Percentiles rank a stretch among this genome's conserved stretches.
phyloP scores from a whole-genome alignment of 2,329 filamentous ascomycete species.

The Epichloe amarillans region DNA sequence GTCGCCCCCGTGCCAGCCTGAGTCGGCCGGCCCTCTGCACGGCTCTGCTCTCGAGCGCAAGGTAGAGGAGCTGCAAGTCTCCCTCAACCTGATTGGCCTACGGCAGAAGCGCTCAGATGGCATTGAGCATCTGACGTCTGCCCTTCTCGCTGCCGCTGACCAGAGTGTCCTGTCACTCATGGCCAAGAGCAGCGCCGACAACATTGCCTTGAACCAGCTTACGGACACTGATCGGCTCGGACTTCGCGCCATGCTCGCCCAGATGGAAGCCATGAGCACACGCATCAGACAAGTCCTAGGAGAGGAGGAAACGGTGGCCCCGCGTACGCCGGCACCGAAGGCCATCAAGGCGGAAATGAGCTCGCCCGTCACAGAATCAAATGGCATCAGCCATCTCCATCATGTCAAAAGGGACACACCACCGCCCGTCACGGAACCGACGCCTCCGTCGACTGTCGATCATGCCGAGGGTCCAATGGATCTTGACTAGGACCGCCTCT shows the following conservation, averaged over 20 bases:
- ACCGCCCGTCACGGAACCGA: conserved; percentile 23
- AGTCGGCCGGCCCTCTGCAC: conserved; percentile 10
- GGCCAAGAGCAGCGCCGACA: conserved; percentile 31
- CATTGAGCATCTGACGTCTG: conserved; percentile 41
- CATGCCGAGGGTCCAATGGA: conserved; percentile 27
- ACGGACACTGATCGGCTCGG: conserved; percentile 28
- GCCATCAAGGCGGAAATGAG: conserved; percentile 12
- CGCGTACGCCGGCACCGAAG: conserved; percentile 8
- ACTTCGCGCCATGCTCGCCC: conserved; percentile 34
- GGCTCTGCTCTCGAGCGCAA: conserved; percentile 28
- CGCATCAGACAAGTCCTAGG: conserved; percentile 28
- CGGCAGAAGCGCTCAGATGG: conserved; percentile 35
- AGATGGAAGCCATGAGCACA: conserved; percentile 31
- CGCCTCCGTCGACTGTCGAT: conserved; percentile 26
- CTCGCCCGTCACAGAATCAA: conserved; percentile 15
- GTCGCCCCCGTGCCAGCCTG: conserved; percentile 10
- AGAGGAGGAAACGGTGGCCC: conserved; percentile 9
- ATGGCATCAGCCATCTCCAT: conserved; percentile 6
- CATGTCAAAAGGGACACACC: conserved; percentile 18
- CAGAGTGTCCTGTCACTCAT: conserved; percentile 33
- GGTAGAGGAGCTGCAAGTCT: conserved; percentile 53
- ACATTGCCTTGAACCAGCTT: conserved; percentile 27
- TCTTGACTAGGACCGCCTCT: conserved; percentile 18
- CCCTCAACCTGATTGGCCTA: conserved; percentile 48
- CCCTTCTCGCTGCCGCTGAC: conserved; percentile 39